phyloP scores from a whole-genome alignment of 768 basidiomycete genomes.

The Austroboletus eburneus region DNA sequence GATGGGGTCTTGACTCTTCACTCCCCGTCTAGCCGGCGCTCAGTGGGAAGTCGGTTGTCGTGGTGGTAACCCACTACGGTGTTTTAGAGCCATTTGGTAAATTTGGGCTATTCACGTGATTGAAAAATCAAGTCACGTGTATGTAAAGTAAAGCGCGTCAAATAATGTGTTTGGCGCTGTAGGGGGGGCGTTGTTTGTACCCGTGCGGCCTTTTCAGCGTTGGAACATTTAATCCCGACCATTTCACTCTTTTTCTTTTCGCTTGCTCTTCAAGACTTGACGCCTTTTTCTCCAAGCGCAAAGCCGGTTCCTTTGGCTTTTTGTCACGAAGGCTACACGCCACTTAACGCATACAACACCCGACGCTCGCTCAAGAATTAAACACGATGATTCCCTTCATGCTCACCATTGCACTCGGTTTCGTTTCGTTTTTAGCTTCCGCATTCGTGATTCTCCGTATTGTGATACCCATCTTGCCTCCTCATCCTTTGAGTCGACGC shows the following conservation, averaged over 20 bases:
- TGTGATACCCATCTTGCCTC: constrained; percentile 69
- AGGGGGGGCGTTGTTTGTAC: constrained; percentile 20
- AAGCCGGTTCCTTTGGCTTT: constrained; percentile 32
- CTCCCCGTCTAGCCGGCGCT: too few species aligned
- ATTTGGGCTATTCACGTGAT: not conserved
- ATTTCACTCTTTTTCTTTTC: not conserved
- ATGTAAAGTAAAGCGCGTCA: constrained; percentile 5
- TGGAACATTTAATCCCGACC: constrained; percentile 1
- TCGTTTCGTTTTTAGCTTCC: constrained; percentile 69
- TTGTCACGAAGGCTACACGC: constrained; percentile 37
- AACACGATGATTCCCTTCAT: constrained; percentile 57
- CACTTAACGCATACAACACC: constrained; percentile 28
- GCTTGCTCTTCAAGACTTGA: constrained; percentile 17
- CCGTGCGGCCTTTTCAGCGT: constrained; percentile 9
- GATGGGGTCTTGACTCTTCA: too few species aligned
- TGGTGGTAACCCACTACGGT: too few species aligned
- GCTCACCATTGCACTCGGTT: constrained; percentile 60
- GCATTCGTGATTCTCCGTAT: constrained; percentile 75
- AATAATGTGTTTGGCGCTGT: constrained; percentile 21
- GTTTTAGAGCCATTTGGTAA: not conserved
- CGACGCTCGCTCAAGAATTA: constrained; percentile 21
- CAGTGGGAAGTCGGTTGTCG: too few species aligned
- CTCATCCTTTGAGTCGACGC: constrained; percentile 67
- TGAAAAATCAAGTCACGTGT: constrained; percentile 21
- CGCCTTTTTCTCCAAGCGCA: constrained; percentile 13